These are phyloP conservation scores for Tolypocladium tundrense DNA, from an alignment of 2,329 filamentous ascomycete species.

Conservation along the genomic window DNA sequence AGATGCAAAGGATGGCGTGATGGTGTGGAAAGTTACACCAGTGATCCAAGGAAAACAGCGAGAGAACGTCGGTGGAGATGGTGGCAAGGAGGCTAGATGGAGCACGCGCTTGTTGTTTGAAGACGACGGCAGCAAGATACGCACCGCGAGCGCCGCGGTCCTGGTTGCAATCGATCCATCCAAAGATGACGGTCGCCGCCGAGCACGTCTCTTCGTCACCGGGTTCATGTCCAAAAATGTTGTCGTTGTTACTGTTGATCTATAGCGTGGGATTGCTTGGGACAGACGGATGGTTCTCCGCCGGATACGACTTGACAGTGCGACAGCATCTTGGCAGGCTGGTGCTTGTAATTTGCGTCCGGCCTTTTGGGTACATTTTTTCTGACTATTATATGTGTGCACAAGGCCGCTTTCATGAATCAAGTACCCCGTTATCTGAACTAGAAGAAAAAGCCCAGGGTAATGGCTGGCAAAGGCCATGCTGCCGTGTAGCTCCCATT, in stretches of 20 bases:
- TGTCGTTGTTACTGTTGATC: conserved; percentile 41
- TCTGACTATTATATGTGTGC: too few species aligned
- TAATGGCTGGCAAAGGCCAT: too few species aligned
- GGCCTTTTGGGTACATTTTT: not conserved
- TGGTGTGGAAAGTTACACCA: conserved; percentile 32
- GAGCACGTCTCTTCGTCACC: conserved; percentile 48
- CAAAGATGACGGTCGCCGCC: conserved; percentile 29
- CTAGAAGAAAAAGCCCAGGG: too few species aligned
- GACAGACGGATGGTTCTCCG: not conserved
- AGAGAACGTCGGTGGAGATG: not conserved
- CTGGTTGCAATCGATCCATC: conserved; percentile 41
- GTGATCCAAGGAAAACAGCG: not conserved
- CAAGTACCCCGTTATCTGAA: too few species aligned
- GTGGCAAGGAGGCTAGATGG: conserved; percentile 18
- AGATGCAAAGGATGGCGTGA: conserved; percentile 27
- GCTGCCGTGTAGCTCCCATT: too few species aligned
- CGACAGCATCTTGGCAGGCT: not conserved
- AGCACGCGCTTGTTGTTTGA: conserved; percentile 41
- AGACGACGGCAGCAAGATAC: conserved; percentile 42
- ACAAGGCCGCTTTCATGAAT: too few species aligned
- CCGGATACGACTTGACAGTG: not conserved
- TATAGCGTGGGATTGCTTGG: not conserved
- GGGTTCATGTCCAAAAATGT: conserved; percentile 40
- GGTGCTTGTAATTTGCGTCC: not conserved
- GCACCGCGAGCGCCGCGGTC: conserved; percentile 39